These are phyloP conservation scores for Fonsecaea monophora DNA, from an alignment of 2,329 filamentous ascomycete genomes.

Conservation along the genomic window DNA sequence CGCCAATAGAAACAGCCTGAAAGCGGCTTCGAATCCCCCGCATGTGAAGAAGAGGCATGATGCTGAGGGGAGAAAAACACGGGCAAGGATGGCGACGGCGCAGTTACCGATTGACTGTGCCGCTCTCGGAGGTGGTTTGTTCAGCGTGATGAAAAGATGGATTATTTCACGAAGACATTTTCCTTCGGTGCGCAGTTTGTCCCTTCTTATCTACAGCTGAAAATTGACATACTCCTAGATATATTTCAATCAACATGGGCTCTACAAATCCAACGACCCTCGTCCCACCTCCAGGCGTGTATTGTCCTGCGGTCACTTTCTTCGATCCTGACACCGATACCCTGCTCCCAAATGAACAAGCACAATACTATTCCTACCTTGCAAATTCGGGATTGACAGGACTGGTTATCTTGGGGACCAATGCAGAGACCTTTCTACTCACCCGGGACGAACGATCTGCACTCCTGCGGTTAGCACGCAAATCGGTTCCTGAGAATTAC, in stretches of 20 bases:
- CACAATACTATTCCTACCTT: conserved; percentile 61
- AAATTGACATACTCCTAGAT: not conserved
- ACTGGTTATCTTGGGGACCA: conserved; percentile 62
- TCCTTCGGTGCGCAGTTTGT: conserved; percentile 1
- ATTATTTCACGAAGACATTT: not conserved
- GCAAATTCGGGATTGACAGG: conserved; percentile 59
- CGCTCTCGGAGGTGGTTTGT: conserved; percentile 11
- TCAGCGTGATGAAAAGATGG: conserved; percentile 6
- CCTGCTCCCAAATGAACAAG: conserved; percentile 57
- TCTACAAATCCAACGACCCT: conserved; percentile 29
- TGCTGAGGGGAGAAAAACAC: conserved; percentile 3
- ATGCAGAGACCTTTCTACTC: conserved; percentile 63
- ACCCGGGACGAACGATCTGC: conserved; percentile 65
- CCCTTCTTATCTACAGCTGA: not conserved
- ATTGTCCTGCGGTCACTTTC: conserved; percentile 62
- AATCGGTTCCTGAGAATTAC: conserved; percentile 59
- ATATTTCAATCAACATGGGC: conserved; percentile 28
- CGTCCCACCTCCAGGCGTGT: conserved; percentile 52
- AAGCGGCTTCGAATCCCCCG: not conserved
- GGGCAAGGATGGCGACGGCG: conserved; percentile 12
- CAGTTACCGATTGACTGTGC: conserved; percentile 16
- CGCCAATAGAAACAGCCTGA: conserved; percentile 1
- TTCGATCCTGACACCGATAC: conserved; percentile 60
- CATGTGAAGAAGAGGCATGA: not conserved
- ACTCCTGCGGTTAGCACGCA: conserved; percentile 63